Base-by-base conservation (phyloP, 495 filamentous ascomycete genomes). In the Aspergillus taichungensis region DNA sequence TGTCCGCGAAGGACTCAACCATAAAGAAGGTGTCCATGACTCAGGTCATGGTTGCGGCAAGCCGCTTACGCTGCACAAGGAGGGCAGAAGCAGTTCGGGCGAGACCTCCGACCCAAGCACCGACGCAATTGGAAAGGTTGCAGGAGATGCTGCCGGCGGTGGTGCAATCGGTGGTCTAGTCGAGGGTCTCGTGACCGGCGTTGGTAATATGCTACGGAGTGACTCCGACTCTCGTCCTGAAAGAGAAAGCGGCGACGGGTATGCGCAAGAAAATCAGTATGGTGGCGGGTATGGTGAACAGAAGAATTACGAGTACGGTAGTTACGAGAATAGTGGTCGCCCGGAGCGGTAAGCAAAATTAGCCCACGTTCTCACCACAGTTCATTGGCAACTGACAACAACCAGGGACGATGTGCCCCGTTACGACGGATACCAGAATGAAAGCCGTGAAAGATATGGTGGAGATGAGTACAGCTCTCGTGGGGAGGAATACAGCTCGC, bases 1-100 rank as follows among this genome's bases (percentile, higher is more conserved):
- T 43, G 86, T 95, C 29, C 54, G 76, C 49, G 66, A 75, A 42
- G 88, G 86, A 34, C 69, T 75, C 34, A 94, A 95, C 57, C 88
- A 94, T 61, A 88, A 84, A 57, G 82, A 87, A 53, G 87, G 86
- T 18, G 81, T 88, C n/a, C 66, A 84, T 12, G 89, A 95, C 53
- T 77, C 73, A 31, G 88, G 88, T 18, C 88, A 94, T 61, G 88
- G 88, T 36, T 92, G 87, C 54, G 83, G 87, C 38, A 83, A 83
- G 52, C 81, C 84, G 9, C 57, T 87, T 5, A 65, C 75, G 14
- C 74, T 84, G 59, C 73, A 74, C 27, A 71, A 64, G 18, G 18
- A 30, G 53, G 64, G 12, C 49, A 62, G 2, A 43, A 61, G 37
- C 62, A 60, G 34, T 61, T 59, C 29, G 53, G 51, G 12, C 49